Conservation (phyloP, 306 rosid species). For the Cicer bijugum region DNA sequence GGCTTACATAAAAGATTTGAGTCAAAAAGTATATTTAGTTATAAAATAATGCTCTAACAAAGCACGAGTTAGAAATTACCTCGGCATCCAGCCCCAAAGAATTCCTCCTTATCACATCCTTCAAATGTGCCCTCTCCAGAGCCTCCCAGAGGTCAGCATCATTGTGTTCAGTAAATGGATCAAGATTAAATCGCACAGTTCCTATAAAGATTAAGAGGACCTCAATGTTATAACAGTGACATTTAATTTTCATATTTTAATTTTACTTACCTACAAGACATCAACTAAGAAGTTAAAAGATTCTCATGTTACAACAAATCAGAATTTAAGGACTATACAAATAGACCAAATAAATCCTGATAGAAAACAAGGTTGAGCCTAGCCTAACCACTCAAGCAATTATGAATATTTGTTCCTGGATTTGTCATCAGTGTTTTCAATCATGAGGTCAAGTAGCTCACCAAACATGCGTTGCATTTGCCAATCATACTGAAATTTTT, state of each 20-base stretch:
- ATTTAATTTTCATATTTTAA: constrained; percentile 32
- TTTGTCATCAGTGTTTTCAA: constrained; percentile 31
- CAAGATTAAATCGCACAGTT: constrained; percentile 85
- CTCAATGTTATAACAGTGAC: constrained; percentile 25
- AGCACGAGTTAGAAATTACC: constrained; percentile 52
- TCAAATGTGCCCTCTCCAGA: constrained; percentile 84
- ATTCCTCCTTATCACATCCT: constrained; percentile 78
- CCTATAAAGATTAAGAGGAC: constrained; percentile 53
- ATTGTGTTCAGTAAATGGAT: constrained; percentile 81
- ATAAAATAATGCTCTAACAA: not conserved
- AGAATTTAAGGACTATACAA: constrained; percentile 33
- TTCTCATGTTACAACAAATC: constrained; percentile 12
- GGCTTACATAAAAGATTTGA: not conserved
- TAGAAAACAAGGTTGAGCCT: constrained; percentile 23
- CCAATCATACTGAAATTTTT: constrained; percentile 5
- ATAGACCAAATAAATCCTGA: constrained; percentile 15
- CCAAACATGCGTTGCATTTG: not conserved
- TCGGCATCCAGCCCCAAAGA: constrained; percentile 85
- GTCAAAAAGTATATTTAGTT: not conserved
- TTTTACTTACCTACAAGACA: constrained; percentile 16
- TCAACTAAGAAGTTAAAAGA: constrained; percentile 33
- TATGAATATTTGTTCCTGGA: constrained; percentile 17
- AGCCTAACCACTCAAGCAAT: constrained; percentile 23
- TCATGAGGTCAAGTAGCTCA: constrained; percentile 26
- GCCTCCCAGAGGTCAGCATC: constrained; percentile 98